Evolutionary conservation across 441 rosid genomes (phyloP).

Genomic region (Erodium trifolium): DNA sequence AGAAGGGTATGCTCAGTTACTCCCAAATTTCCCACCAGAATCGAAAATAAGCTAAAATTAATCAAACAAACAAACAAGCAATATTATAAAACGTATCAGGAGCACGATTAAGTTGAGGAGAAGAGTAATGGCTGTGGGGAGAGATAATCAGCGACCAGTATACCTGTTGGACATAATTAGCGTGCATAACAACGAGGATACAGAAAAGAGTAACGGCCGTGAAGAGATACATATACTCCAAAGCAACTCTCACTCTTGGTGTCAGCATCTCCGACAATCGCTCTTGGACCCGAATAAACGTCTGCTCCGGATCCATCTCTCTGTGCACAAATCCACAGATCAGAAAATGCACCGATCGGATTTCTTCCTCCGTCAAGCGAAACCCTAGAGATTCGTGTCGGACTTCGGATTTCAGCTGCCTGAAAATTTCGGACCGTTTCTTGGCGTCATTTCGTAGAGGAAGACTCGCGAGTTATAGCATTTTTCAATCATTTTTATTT

Average conservation of each 20-base stretch:
- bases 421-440: background rate
- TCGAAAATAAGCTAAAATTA: background rate
- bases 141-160: background rate
- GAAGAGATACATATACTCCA: conserved; percentile 74
- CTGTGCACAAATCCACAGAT: background rate
- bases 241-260: conserved; percentile 61
- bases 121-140: background rate
- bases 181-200: conserved; percentile 96
- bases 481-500: no score
- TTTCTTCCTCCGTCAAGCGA: no score
- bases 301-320: conserved; percentile 91
- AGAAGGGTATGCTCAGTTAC: background rate
- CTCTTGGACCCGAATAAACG: conserved; percentile 88
- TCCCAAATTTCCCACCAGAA: background rate
- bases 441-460: background rate
- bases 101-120: background rate
- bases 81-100: background rate
- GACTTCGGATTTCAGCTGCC: background rate
- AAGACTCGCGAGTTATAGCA: no score
- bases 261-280: conserved; percentile 84
- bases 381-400: background rate
- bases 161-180: conserved; percentile 96
- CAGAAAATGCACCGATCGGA: background rate
- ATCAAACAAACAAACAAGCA: background rate
- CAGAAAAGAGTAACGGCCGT: conserved; percentile 75